phyloP scores from a whole-genome alignment of 805 yeast genomes.

The Suhomyces kilbournensis region DNA sequence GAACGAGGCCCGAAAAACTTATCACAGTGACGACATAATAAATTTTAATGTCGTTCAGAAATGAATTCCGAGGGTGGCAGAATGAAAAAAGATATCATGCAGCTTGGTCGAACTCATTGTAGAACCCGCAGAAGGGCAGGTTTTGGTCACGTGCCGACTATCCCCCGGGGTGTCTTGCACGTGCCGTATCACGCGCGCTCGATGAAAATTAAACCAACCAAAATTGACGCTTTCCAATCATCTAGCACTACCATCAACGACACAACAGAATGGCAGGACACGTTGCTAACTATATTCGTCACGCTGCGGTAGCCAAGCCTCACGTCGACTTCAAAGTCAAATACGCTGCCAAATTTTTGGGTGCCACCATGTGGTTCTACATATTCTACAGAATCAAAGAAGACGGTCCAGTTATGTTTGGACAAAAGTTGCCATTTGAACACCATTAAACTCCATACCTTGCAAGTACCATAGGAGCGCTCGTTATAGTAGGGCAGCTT shows the following conservation, averaged over 20 bases:
- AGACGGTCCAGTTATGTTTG: conserved; percentile 63
- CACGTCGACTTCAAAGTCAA: conserved; percentile 58
- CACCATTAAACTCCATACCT: conserved; percentile 22
- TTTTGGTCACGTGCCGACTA: not conserved
- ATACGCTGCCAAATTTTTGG: conserved; percentile 62
- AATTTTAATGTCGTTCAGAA: too few relatives aligned
- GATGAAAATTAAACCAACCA: conserved; percentile 7
- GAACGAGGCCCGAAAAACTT: too few relatives aligned
- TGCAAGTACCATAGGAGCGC: not conserved
- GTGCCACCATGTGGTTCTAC: conserved; percentile 91
- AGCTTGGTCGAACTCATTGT: too few relatives aligned
- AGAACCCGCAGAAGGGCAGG: too few relatives aligned
- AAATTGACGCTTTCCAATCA: conserved; percentile 2
- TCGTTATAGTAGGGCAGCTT: not conserved
- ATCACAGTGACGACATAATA: too few relatives aligned
- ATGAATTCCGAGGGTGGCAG: too few relatives aligned
- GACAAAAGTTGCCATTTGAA: conserved; percentile 38
- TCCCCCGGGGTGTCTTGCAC: not conserved
- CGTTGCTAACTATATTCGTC: conserved; percentile 43
- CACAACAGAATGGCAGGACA: conserved; percentile 40
- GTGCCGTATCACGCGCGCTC: not conserved
- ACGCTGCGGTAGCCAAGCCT: conserved; percentile 65
- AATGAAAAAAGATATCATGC: too few relatives aligned
- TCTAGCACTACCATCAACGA: not conserved
- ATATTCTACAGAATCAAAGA: conserved; percentile 75